Evolutionary conservation across 1,284 basidiomycete species (phyloP), one percentile per base, ranked within the genome.

Genomic region (Ceratobasidium sp.): DNA sequence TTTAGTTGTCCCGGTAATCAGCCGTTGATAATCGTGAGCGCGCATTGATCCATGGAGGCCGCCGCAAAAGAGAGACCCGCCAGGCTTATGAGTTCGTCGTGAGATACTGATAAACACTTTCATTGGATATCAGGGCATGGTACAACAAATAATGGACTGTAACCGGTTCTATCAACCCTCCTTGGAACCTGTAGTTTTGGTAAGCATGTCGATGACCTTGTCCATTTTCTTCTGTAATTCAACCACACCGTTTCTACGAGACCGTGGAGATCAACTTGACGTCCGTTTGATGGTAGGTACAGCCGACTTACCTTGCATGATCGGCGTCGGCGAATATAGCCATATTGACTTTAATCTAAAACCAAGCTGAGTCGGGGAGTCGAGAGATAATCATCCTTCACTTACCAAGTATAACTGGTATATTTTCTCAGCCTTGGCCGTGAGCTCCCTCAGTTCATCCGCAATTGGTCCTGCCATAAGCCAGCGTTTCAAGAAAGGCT

Each of bases 331-430:
- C 44, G 44, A 71, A 71, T 23, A 71, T 71, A 38, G 71, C 71
- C 71, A 64, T 52, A 33, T 74, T 71, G 3, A 71, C 69, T 12
- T 71, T 71, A n/a, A 71, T 71, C 69, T 71, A 61, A 61, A 46
- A n/a, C 38, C 1, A 33, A 3, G 38, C 23, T 71, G 4, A 48
- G 12, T 5, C 23, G 13, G 12, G 6, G n/a, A 57, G 23, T 12
- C 26, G 33, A 26, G 7, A 15, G 28, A 15, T 17, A 15, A 33
- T 17, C 38, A 42, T 10, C 5, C 26, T 15, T 9, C 5, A 42
- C 74, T 68, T 15, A 77, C 74, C 64, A 77, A 42, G n/a, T 77
- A 77, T 26, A 77, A 50, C 28, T 77, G 74, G 33, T 77, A 67
- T 17, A 67, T 7, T 23, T 77, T 77, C 33, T 77, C 74, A 7